Percentiles rank a stretch among this genome's conserved stretches.
These are phyloP conservation scores for Nemania sp. DNA, from an alignment of 2,329 filamentous ascomycete genomes.

Conservation along the genomic window DNA sequence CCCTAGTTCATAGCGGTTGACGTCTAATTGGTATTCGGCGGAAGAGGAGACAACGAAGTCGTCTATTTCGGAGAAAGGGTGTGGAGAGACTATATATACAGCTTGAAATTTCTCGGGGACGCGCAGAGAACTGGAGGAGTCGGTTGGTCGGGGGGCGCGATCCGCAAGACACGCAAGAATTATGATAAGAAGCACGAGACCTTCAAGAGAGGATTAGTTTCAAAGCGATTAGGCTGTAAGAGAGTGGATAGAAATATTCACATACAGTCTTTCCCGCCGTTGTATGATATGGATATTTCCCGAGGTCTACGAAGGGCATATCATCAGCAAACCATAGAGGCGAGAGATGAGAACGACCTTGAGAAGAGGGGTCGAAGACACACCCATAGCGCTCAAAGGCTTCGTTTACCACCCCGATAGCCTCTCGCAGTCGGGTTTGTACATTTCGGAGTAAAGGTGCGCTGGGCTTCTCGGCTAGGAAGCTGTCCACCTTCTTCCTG, in stretches of 20 bases:
- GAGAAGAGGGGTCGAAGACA: conserved; percentile 37
- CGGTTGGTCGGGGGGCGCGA: conserved; percentile 38
- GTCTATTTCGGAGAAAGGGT: conserved; percentile 87
- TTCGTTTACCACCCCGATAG: conserved; percentile 74
- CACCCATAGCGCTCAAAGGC: conserved; percentile 78
- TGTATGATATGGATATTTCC: conserved; percentile 89
- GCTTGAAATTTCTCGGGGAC: conserved; percentile 65
- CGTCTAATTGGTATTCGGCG: conserved; percentile 71
- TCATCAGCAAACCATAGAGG: conserved; percentile 4
- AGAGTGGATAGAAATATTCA: not conserved
- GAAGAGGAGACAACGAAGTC: conserved; percentile 75
- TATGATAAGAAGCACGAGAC: conserved; percentile 82
- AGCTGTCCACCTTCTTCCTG: conserved; percentile 64
- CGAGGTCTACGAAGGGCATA: conserved; percentile 60
- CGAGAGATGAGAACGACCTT: not conserved
- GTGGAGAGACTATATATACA: conserved; percentile 84
- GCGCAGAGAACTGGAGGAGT: conserved; percentile 33
- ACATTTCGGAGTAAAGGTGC: conserved; percentile 62
- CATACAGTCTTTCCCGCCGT: conserved; percentile 91
- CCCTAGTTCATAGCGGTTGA: conserved; percentile 69
- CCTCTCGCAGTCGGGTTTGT: conserved; percentile 74
- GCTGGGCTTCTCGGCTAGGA: conserved; percentile 60
- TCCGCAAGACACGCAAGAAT: conserved; percentile 70
- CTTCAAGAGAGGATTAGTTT: conserved; percentile 12
- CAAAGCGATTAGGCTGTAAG: not conserved